phyloP scores from a whole-genome alignment of 2,329 filamentous ascomycete species.

The Pyrenophora teres region DNA sequence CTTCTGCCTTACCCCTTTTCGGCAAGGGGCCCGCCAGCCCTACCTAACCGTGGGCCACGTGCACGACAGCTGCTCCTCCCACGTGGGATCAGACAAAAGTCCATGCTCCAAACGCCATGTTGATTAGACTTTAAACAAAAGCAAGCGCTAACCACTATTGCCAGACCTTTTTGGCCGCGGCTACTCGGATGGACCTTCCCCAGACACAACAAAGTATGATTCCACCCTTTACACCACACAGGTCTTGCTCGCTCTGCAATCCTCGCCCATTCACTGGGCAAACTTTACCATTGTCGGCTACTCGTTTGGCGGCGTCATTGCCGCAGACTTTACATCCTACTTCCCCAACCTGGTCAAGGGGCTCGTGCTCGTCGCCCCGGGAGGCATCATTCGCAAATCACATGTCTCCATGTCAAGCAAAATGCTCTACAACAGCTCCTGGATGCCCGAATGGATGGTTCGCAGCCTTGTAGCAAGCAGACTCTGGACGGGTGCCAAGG shows the following conservation, averaged over 20 bases:
- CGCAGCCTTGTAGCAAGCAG: constrained; percentile 48
- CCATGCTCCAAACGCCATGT: neutral
- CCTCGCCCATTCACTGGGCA: constrained; percentile 61
- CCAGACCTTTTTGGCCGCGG: constrained; percentile 75
- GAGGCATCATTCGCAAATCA: constrained; percentile 71
- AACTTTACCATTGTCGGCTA: constrained; percentile 77
- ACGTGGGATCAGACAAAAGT: neutral
- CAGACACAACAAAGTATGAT: constrained; percentile 67
- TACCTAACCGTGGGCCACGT: constrained; percentile 15
- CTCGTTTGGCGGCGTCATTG: constrained; percentile 77
- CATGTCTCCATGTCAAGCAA: constrained; percentile 66
- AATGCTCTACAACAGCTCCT: constrained; percentile 64
- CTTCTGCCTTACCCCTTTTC: constrained; percentile 6
- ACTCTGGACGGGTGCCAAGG: constrained; percentile 37
- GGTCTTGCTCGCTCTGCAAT: constrained; percentile 71
- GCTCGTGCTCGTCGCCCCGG: constrained; percentile 77
- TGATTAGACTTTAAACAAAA: neutral
- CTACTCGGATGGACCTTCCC: constrained; percentile 71
- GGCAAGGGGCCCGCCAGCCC: constrained; percentile 12
- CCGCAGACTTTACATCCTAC: constrained; percentile 69
- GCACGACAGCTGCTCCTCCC: constrained; percentile 2
- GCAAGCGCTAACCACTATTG: constrained; percentile 8
- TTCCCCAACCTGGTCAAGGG: constrained; percentile 70
- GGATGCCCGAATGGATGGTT: constrained; percentile 64
- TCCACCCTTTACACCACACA: constrained; percentile 74